These are phyloP conservation scores for Colletotrichum theobromicola DNA, from an alignment of 2,329 filamentous ascomycete genomes.

Conservation along the genomic window DNA sequence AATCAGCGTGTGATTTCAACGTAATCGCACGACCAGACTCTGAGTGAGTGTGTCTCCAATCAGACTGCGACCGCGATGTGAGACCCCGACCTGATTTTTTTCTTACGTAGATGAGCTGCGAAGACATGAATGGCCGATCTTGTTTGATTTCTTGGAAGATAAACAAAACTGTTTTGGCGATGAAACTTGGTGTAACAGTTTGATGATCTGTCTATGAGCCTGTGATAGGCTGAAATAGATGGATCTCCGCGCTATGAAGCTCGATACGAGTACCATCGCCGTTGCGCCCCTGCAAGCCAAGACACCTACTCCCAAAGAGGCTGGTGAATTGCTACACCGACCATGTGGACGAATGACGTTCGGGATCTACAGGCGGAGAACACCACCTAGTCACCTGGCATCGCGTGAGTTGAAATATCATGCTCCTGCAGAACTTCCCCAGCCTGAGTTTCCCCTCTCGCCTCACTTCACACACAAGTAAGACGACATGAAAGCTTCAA, in stretches of 20 bases:
- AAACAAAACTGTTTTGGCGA: neutral
- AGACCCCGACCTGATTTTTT: neutral
- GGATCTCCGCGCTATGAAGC: neutral
- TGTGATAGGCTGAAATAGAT: neutral
- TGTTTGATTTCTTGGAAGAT: neutral
- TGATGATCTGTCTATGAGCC: neutral
- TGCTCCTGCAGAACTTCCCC: neutral
- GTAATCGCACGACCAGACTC: neutral
- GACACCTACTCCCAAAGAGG: neutral
- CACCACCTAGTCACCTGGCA: neutral
- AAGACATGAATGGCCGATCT: neutral
- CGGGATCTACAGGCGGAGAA: neutral
- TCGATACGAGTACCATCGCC: neutral
- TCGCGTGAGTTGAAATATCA: neutral
- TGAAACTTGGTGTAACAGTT: neutral
- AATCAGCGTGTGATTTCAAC: neutral
- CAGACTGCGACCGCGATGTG: neutral
- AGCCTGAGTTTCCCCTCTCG: neutral
- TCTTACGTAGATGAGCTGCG: neutral
- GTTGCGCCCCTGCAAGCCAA: neutral
- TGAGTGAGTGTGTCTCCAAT: neutral
- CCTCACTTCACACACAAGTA: too few species aligned
- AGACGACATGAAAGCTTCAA: neutral
- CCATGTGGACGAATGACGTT: neutral
- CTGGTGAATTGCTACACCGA: neutral